phyloP scores from a whole-genome alignment of 192 early-diverging fungal genomes.

The Spinellus fusiger region DNA sequence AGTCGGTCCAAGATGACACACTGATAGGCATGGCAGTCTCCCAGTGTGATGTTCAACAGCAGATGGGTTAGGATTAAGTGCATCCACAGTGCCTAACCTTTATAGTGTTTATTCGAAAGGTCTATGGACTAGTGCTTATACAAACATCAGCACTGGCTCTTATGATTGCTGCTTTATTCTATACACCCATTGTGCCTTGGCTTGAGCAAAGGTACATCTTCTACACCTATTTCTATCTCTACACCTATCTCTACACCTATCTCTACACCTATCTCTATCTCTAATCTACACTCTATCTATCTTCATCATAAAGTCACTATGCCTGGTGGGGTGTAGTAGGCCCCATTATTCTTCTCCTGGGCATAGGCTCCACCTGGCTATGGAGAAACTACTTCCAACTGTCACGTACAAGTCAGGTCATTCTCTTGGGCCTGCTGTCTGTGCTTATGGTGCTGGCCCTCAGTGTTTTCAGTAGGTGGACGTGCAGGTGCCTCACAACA shows the following conservation, averaged over 20 bases:
- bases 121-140: neutral
- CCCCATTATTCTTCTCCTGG: neutral
- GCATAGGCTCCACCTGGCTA: neutral
- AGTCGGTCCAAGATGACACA: conserved; percentile 8
- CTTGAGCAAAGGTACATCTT: conserved; percentile 1
- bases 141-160: neutral
- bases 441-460: conserved; percentile 4
- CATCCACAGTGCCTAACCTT: neutral
- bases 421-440: neutral
- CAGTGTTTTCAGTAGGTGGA: conserved; percentile 1
- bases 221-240: neutral
- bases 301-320: neutral
- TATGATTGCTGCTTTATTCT: neutral
- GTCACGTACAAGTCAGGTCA: neutral
- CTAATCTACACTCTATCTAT: no score
- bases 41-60: conserved; percentile 4
- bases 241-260: no score
- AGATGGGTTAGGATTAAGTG: conserved; percentile 7
- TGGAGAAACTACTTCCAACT: conserved; percentile 12
- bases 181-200: conserved; percentile 2
- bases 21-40: conserved; percentile 8
- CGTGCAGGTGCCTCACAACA: neutral
- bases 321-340: conserved; percentile 6
- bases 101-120: conserved; percentile 12
- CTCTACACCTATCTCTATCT: no score